Base-by-base conservation (phyloP, 106 monocot genomes). In the Dactylorhiza incarnata region DNA sequence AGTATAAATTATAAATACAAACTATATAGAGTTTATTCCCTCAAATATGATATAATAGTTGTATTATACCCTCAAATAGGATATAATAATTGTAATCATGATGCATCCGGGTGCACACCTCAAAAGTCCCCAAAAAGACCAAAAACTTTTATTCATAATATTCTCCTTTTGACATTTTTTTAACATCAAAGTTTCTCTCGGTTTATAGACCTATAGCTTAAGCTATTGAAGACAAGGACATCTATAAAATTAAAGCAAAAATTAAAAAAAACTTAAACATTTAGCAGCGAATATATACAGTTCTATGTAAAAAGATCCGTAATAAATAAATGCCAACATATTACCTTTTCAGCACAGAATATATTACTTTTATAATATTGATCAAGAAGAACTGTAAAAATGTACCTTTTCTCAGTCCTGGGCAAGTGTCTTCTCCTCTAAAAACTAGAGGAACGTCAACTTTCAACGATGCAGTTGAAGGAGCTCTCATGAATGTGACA, bases 401-500 rank as follows among this genome's bases (percentile, higher is more conserved):
- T 49, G 49, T 78, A 99, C 97, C 97, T 91, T 89, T 94, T 80
- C 83, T 86, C 70, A 99, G 77, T 74, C 95, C 95, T 78, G 93
- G 93, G 53, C 89, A 96, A 44, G 78, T 81, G 89, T 96, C 95
- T 29, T 96, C 93, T 77, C 95, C 95, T 87, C 85, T 82, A 65
- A 82, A 96, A 12, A 96, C 82, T 75, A 96, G 88, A 81, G 95
- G 95, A 82, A 96, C 92, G 78, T 93, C 93, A 23, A 96, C 79
- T 73, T 96, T 96, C 5, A 96, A 59, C 47, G 86, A 79, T 65
- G 95, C 85, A 1, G 71, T 61, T 54, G 95, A 90, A 71, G 95
- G 93, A 82, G 95, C 95, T 88, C 93, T 86, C 81, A 96, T 52
- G 49, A 96, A 96, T 68, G 95, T 96, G 56, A 91, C 88, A 73